Percentiles rank a stretch among this genome's conserved stretches.
Evolutionary conservation across 345 rosid species (phyloP).

Genomic region (Eucalyptus erythrocorys): DNA sequence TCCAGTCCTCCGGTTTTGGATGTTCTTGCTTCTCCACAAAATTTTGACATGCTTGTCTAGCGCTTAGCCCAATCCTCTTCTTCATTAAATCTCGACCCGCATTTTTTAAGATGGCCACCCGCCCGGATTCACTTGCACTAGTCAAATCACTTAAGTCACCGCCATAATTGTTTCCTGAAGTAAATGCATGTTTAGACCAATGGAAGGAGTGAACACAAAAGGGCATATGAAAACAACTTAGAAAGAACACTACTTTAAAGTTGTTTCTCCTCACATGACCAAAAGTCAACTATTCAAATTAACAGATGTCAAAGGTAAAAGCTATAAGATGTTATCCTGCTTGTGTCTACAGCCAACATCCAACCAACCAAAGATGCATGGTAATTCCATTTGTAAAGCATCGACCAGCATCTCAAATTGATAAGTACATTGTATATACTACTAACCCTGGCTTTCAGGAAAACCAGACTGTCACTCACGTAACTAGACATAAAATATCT

Average conservation of each 20-base stretch:
- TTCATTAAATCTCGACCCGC: constrained; percentile 28
- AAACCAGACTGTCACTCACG: neutral
- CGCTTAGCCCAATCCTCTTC: constrained; percentile 46
- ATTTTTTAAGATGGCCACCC: constrained; percentile 23
- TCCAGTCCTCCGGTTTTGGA: constrained; percentile 60
- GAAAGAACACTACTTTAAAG: neutral
- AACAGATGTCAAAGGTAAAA: neutral
- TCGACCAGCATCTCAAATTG: neutral
- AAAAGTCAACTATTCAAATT: neutral
- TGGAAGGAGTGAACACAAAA: neutral
- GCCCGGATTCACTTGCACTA: constrained; percentile 31
- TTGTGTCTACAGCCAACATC: neutral
- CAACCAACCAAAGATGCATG: neutral
- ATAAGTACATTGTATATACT: neutral
- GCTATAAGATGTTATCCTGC: neutral
- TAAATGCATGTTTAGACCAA: neutral
- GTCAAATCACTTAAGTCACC: constrained; percentile 45
- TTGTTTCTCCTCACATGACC: neutral
- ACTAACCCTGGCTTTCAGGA: neutral
- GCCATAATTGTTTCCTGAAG: constrained; percentile 53
- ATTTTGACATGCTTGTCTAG: constrained; percentile 26
- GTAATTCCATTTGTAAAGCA: neutral
- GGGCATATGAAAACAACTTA: neutral
- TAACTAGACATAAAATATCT: neutral
- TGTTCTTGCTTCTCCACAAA: constrained; percentile 22